These are phyloP conservation scores for Naganishia sp. DNA, from an alignment of 1,284 basidiomycete species.

Conservation along the genomic window DNA sequence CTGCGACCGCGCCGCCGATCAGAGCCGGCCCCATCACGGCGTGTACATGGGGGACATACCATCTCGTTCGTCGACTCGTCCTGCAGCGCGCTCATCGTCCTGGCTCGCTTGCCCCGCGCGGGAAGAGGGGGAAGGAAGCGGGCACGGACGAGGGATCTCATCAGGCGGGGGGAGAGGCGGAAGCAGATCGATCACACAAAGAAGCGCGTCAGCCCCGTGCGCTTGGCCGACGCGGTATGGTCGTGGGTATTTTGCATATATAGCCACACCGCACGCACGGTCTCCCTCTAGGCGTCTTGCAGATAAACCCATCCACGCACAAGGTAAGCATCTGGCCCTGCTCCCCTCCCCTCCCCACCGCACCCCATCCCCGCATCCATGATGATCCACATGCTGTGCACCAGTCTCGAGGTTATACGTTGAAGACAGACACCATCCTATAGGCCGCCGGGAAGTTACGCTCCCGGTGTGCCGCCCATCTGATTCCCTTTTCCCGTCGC, in stretches of 20 bases:
- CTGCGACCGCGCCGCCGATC: background rate
- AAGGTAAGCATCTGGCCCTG: slow-evolving; percentile 15
- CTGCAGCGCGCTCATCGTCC: slow-evolving; percentile 15
- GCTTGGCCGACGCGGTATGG: background rate
- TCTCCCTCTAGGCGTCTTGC: background rate
- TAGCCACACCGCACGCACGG: background rate
- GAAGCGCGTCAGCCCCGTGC: slow-evolving; percentile 6
- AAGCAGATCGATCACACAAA: background rate
- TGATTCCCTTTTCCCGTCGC: background rate
- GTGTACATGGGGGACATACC: background rate
- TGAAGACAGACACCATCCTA: slow-evolving; percentile 22
- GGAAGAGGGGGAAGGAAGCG: background rate
- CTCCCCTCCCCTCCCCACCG: slow-evolving; percentile 3
- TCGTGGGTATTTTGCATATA: background rate
- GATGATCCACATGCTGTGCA: slow-evolving; percentile 28
- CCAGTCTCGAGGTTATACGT: slow-evolving; percentile 18
- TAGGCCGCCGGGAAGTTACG: slow-evolving; percentile 24
- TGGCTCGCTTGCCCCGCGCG: slow-evolving; percentile 18
- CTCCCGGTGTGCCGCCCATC: slow-evolving; percentile 14
- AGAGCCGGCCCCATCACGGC: background rate
- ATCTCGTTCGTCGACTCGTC: slow-evolving; percentile 25
- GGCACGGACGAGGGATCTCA: slow-evolving; percentile 1
- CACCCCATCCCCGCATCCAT: slow-evolving; percentile 29
- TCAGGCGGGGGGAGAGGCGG: background rate
- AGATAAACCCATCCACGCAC: background rate